Percentiles rank a stretch among this genome's conserved stretches.
phyloP scores from a whole-genome alignment of 345 rosid genomes.

The Murraya koenigii region DNA sequence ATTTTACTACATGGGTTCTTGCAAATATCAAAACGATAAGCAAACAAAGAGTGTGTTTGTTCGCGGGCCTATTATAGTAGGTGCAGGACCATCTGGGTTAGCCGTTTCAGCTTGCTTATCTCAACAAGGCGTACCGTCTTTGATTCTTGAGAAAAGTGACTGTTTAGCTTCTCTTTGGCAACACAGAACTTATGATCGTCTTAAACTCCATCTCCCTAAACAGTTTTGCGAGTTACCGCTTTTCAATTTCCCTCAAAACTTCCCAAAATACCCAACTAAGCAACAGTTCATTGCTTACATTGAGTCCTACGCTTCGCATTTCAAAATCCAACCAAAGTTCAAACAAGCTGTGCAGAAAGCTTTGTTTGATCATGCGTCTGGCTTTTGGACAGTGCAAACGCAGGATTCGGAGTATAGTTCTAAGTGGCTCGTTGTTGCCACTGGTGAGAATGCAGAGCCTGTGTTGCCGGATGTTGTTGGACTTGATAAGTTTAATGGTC shows the following conservation, averaged over 20 bases:
- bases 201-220: constrained; percentile 88
- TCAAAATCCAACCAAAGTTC: constrained; percentile 62
- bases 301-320: constrained; percentile 64
- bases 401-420: constrained; percentile 51
- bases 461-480: constrained; percentile 60
- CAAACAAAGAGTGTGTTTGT: constrained; percentile 26
- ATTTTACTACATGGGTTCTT: constrained; percentile 41
- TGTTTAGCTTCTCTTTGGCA: constrained; percentile 91
- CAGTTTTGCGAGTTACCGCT: constrained; percentile 79
- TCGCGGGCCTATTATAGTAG: constrained; percentile 70
- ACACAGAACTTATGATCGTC: constrained; percentile 73
- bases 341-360: constrained; percentile 57
- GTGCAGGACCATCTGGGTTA: constrained; percentile 97
- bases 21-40: constrained; percentile 22
- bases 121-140: constrained; percentile 54
- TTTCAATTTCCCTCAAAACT: constrained; percentile 53
- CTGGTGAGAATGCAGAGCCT: constrained; percentile 90
- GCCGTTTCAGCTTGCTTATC: constrained; percentile 75
- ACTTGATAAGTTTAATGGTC: constrained; percentile 43
- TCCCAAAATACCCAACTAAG: constrained; percentile 79
- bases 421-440: constrained; percentile 71
- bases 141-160: constrained; percentile 69
- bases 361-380: constrained; percentile 40
- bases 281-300: constrained; percentile 69
- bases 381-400: constrained; percentile 68